Percentiles rank a stretch among this genome's conserved stretches.
These are phyloP conservation scores for Vitis riparia DNA, from an alignment of 164 flowering plant genomes.

Conservation along the genomic window DNA sequence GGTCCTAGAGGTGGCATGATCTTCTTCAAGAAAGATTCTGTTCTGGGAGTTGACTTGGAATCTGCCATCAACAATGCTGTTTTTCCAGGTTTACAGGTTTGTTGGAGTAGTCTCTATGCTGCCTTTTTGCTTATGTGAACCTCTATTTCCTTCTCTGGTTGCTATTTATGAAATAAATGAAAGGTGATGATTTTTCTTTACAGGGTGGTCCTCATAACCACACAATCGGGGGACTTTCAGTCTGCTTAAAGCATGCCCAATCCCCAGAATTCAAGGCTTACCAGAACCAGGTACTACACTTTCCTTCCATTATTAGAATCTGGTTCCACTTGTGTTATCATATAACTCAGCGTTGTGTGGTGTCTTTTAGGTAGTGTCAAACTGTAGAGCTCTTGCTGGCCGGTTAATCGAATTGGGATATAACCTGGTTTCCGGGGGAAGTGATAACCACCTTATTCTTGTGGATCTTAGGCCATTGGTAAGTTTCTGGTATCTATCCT, in stretches of 20 bases:
- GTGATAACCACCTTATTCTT: conserved; percentile 90
- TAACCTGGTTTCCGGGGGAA: conserved; percentile 91
- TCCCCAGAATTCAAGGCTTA: conserved; percentile 68
- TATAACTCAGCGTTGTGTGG: not conserved
- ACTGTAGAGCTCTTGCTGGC: conserved; percentile 75
- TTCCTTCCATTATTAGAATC: not conserved
- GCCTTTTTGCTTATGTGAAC: conserved; percentile 39
- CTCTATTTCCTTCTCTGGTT: not conserved
- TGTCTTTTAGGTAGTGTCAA: conserved; percentile 67
- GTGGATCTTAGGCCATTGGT: conserved; percentile 90
- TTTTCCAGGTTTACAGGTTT: conserved; percentile 93
- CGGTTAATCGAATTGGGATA: conserved; percentile 74
- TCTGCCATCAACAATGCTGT: conserved; percentile 87
- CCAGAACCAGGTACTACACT: conserved; percentile 54
- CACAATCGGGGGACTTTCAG: conserved; percentile 86
- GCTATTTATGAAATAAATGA: not conserved
- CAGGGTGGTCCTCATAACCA: conserved; percentile 99
- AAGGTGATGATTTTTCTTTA: conserved; percentile 1
- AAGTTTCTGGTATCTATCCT: conserved; percentile 16
- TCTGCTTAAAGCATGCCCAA: conserved; percentile 71
- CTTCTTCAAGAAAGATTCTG: conserved; percentile 64
- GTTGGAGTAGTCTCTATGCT: conserved; percentile 36
- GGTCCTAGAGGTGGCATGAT: conserved; percentile 87
- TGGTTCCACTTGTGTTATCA: not conserved
- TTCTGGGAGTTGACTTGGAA: conserved; percentile 84